Conservation (phyloP, 176 grass and related monocot genomes). For the Thinopyrum elongatum region DNA sequence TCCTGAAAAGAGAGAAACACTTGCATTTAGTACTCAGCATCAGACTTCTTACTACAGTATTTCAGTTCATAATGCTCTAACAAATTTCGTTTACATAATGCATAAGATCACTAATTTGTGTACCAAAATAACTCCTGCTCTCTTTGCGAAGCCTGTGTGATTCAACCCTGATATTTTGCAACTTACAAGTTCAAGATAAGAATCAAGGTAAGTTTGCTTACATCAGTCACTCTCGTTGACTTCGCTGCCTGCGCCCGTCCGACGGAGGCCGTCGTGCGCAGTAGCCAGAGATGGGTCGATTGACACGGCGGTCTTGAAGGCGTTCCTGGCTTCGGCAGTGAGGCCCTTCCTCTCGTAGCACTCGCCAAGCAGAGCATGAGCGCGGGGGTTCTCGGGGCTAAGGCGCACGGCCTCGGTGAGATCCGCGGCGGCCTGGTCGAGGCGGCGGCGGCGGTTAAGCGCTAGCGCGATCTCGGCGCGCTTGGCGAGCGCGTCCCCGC, state of each 20-base stretch:
- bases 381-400: constrained; percentile 69
- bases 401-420: constrained; percentile 64
- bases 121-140: not conserved
- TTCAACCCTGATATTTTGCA: not conserved
- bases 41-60: not conserved
- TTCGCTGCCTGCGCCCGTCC: constrained; percentile 18
- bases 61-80: not conserved
- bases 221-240: constrained; percentile 35
- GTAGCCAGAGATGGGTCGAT: constrained; percentile 50
- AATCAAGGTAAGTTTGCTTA: constrained; percentile 26
- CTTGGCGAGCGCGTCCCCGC: constrained; percentile 76
- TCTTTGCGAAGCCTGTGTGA: not conserved
- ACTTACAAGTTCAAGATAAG: not conserved
- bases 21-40: not conserved
- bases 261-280: constrained; percentile 52
- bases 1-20: constrained; percentile 20
- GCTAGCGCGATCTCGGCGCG: constrained; percentile 71
- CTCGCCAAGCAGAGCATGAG: constrained; percentile 62
- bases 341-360: constrained; percentile 75
- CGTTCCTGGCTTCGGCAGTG: constrained; percentile 39
- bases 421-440: constrained; percentile 62
- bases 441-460: constrained; percentile 46
- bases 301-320: constrained; percentile 60
- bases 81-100: not conserved
- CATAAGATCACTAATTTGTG: not conserved